Base-by-base conservation (phyloP, 2,329 filamentous ascomycete species). In the Beauveria medogensis region DNA sequence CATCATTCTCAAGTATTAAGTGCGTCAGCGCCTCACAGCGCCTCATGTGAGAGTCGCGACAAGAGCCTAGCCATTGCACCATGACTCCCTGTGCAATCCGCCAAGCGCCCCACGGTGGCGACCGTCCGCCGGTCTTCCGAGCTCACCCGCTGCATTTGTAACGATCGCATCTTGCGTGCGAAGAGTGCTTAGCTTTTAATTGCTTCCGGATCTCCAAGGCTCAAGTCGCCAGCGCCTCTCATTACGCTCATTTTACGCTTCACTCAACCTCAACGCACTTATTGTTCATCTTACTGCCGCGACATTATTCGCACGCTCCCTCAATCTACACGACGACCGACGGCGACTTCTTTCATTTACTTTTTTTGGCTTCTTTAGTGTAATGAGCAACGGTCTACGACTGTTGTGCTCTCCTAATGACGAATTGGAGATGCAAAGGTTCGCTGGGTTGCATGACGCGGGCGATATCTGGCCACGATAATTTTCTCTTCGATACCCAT, bases 1-100 rank as follows among this genome's bases (percentile, higher is more conserved):
- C 83, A 92, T 96, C 71, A 94, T 96, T 68, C 82, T 94, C 70
- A 94, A 93, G 78, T 93, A 92, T 74, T 95, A 91, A 67, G 28
- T 59, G 37, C 41, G 41, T 5, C 30, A 34, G 59, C 58, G 41
- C 40, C 37, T 26, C 24, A 5, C 46, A 26, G 26, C 48, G 50
- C 28, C 26, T 9, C 20, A n/a, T n/a, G 30, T 28, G 58, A 59
- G 48, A 28, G 30, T n/a, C 30, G 55, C 55, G 55, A 59, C 55
- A 48, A 48, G 55, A 50, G 55, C 28, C 6, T 34, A 24, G 47
- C 46, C 18, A 30, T 44, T 50, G 55, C 57, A 54, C 24, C 41
- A 54, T 60, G 41, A 54, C n/a, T 37, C 26, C 16, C 28, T 54
- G 30, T 22, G 50, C 48, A 60, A 34, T 48, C 24, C 34, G 41